Evolutionary conservation across 177 flowering plant species (phyloP).

Genomic region (Vitis hybrid): DNA sequence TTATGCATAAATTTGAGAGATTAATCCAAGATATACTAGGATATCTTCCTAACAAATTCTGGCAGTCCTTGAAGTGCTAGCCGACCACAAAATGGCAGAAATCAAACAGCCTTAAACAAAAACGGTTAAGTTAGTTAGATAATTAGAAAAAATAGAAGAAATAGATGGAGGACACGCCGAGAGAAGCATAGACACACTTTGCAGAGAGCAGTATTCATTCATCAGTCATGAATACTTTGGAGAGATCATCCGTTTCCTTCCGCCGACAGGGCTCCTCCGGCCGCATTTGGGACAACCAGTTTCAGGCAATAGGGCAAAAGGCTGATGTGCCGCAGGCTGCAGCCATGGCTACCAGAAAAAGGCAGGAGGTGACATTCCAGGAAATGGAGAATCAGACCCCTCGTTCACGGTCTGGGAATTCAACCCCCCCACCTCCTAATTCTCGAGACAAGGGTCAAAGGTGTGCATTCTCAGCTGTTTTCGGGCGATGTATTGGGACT

Average conservation of each 20-base stretch:
- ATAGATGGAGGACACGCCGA: background rate
- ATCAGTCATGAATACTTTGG: slow-evolving; percentile 44
- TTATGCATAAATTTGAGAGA: background rate
- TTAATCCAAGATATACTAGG: background rate
- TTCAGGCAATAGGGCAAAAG: slow-evolving; percentile 12
- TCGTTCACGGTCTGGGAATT: background rate
- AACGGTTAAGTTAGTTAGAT: slow-evolving; percentile 16
- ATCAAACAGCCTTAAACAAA: slow-evolving; percentile 4
- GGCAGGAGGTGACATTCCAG: slow-evolving; percentile 1
- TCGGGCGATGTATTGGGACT: slow-evolving; percentile 37
- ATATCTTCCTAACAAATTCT: background rate
- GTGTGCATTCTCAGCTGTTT: slow-evolving; percentile 31
- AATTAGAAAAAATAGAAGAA: background rate
- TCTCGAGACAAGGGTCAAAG: slow-evolving; percentile 17
- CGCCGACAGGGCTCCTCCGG: slow-evolving; percentile 76
- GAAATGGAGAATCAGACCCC: background rate
- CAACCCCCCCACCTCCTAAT: slow-evolving; percentile 9
- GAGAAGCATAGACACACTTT: no score
- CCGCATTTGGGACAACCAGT: slow-evolving; percentile 46
- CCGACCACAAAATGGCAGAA: background rate
- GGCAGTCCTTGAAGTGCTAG: background rate
- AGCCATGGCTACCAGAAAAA: background rate
- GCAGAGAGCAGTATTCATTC: background rate
- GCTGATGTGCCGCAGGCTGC: background rate
- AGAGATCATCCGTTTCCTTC: slow-evolving; percentile 61